A percentile compares a stretch with the other conserved stretches of the same genome.
phyloP scores from a whole-genome alignment of 2,329 filamentous ascomycete genomes.

The Aureobasidium sp. region DNA sequence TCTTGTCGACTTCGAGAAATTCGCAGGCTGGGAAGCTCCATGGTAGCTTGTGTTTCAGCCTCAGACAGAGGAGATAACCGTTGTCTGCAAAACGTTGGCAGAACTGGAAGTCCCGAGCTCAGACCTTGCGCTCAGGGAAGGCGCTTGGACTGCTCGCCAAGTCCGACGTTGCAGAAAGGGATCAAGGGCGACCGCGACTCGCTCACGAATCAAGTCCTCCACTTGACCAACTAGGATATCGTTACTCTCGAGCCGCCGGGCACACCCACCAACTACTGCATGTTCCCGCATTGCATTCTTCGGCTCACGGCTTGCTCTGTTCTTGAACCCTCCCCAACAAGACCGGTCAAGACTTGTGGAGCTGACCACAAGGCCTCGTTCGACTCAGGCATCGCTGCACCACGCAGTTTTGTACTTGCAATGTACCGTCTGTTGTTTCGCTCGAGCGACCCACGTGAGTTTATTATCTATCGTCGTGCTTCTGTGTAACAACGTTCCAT shows the following conservation, averaged over 20 bases:
- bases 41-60: constrained; percentile 6
- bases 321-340: background rate
- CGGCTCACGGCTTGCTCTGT: background rate
- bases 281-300: background rate
- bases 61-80: constrained; percentile 10
- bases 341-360: background rate
- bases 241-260: background rate
- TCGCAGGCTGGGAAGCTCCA: background rate
- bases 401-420: background rate
- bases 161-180: constrained; percentile 3
- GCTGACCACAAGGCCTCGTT: background rate
- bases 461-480: background rate
- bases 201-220: background rate
- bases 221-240: background rate
- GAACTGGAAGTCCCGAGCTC: background rate
- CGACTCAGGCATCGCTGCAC: background rate
- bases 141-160: background rate
- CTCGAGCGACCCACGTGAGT: constrained; percentile 8
- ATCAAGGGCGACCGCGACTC: constrained; percentile 6
- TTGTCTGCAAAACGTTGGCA: constrained; percentile 1
- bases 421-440: background rate
- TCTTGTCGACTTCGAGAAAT: background rate
- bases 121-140: background rate
- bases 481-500: background rate
- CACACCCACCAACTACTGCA: background rate